Evolutionary conservation across 768 basidiomycete species (phyloP).

Genomic region (Psilocybe subaeruginosa): DNA sequence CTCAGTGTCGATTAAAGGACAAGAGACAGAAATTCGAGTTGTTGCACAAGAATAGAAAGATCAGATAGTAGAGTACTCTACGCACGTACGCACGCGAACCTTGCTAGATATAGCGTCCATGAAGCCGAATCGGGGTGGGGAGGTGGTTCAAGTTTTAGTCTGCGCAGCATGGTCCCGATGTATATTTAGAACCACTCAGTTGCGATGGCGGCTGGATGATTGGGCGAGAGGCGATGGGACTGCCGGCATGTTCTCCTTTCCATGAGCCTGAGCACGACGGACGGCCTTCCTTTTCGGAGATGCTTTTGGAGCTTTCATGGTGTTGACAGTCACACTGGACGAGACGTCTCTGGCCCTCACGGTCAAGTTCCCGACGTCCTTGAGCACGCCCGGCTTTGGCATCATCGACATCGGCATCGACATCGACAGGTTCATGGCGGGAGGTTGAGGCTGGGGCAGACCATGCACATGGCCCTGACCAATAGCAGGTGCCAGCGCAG

Average conservation of each 20-base stretch:
- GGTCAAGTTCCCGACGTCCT: constrained; percentile 12
- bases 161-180: constrained; percentile 1
- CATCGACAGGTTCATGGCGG: neutral
- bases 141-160: too few species aligned
- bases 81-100: neutral
- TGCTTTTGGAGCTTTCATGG: neutral
- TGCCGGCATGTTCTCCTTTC: constrained; percentile 19
- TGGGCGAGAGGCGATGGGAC: neutral
- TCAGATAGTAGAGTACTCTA: neutral
- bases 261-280: constrained; percentile 12
- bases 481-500: neutral
- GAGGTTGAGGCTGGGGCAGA: neutral
- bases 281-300: constrained; percentile 7
- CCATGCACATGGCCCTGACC: neutral
- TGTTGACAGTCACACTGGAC: neutral
- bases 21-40: neutral
- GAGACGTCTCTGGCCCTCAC: neutral
- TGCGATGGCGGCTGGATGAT: neutral
- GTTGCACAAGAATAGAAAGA: neutral
- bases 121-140: neutral
- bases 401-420: neutral
- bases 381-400: constrained; percentile 1
- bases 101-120: constrained; percentile 1
- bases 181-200: neutral
- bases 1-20: neutral